phyloP scores from a whole-genome alignment of 2,329 filamentous ascomycete species.

The Fusarium virguliforme region DNA sequence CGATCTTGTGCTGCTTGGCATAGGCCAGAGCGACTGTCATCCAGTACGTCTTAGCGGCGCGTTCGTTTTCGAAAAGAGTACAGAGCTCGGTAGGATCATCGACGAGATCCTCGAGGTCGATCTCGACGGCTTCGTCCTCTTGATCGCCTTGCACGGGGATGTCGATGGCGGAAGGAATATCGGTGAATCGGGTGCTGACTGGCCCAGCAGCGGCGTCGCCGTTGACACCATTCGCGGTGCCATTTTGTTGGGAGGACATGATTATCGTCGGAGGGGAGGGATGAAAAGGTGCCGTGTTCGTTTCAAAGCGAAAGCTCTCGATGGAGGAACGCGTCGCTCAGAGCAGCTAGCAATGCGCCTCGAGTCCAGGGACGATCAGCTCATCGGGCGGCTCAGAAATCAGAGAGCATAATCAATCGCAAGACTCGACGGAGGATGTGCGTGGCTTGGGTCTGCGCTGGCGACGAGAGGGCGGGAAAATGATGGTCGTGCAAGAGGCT shows the following conservation, averaged over 20 bases:
- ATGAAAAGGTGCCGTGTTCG: constrained; percentile 27
- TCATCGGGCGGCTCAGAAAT: constrained; percentile 49
- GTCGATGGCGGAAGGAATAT: constrained; percentile 77
- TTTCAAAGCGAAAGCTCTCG: constrained; percentile 32
- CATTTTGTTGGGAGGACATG: constrained; percentile 64
- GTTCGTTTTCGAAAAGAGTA: constrained; percentile 94
- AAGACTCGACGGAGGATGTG: constrained; percentile 11
- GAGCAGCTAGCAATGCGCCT: constrained; percentile 54
- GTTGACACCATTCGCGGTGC: constrained; percentile 63
- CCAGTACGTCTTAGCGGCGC: constrained; percentile 93
- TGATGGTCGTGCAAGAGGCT: constrained; percentile 35
- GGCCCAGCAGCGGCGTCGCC: constrained; percentile 57
- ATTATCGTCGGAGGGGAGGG: constrained; percentile 17
- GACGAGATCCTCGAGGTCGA: constrained; percentile 90
- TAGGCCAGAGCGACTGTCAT: constrained; percentile 98
- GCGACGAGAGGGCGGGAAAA: constrained; percentile 17
- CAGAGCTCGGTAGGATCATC: constrained; percentile 97
- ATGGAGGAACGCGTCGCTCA: constrained; percentile 53
- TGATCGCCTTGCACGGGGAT: constrained; percentile 76
- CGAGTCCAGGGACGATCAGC: constrained; percentile 49
- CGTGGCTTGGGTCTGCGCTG: constrained; percentile 10
- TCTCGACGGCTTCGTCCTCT: constrained; percentile 86
- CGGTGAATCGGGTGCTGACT: constrained; percentile 73
- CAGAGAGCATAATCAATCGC: constrained; percentile 51
- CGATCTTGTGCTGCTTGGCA: constrained; percentile 94